Conservation (phyloP, 495 filamentous ascomycete genomes). For the Aspergillus nidulans region DNA sequence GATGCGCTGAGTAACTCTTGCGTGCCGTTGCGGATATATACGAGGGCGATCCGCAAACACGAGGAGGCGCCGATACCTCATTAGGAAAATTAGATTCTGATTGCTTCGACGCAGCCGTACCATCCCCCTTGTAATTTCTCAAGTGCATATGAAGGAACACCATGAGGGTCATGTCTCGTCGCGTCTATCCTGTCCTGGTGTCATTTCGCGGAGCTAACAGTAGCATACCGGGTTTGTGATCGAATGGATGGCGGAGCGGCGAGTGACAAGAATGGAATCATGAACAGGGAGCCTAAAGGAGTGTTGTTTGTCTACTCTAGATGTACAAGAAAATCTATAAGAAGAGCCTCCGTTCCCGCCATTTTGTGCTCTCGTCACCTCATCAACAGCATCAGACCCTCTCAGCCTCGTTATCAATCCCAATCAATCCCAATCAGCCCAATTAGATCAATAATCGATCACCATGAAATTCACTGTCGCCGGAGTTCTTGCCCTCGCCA, state of each 20-base stretch:
- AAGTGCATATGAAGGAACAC: too few relatives aligned
- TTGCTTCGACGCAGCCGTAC: too few relatives aligned
- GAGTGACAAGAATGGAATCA: too few relatives aligned
- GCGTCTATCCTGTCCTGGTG: not conserved
- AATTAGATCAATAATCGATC: not conserved
- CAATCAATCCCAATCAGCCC: not conserved
- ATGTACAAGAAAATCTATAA: not conserved
- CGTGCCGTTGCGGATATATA: not conserved
- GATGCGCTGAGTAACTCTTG: not conserved
- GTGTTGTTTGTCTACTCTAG: too few relatives aligned
- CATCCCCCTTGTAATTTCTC: too few relatives aligned
- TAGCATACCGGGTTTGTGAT: too few relatives aligned
- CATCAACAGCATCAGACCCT: not conserved
- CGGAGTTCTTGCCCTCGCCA: not conserved
- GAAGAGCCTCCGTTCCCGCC: not conserved
- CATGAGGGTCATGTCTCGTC: not conserved
- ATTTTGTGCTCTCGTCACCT: not conserved
- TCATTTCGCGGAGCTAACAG: not conserved
- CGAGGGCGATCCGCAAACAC: not conserved
- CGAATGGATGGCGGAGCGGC: too few relatives aligned
- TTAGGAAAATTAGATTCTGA: too few relatives aligned
- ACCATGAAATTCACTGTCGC: slow-evolving; percentile 5
- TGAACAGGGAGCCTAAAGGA: too few relatives aligned
- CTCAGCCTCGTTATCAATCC: too few relatives aligned
- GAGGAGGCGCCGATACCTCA: not conserved